These are phyloP conservation scores for Dipteronia sinensis DNA, from an alignment of 345 rosid genomes.

Conservation along the genomic window DNA sequence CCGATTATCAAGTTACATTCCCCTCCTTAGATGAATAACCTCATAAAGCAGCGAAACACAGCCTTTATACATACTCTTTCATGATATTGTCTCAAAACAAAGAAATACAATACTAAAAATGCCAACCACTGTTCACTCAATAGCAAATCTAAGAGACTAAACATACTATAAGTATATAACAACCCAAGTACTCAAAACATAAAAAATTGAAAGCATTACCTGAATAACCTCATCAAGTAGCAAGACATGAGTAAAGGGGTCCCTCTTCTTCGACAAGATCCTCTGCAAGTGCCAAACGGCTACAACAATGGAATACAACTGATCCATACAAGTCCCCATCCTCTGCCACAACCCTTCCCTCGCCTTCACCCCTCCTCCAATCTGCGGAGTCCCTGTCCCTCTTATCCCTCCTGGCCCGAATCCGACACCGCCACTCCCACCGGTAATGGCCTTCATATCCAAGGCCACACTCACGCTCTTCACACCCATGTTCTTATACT, in stretches of 20 bases:
- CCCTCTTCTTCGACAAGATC: conserved; percentile 93
- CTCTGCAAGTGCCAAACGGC: conserved; percentile 99
- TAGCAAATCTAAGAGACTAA: neutral
- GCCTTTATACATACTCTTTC: too few relatives aligned
- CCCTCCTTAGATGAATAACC: too few relatives aligned
- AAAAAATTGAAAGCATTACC: conserved; percentile 36
- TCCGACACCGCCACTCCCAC: conserved; percentile 52
- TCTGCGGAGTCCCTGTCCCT: conserved; percentile 89
- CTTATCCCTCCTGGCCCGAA: conserved; percentile 94
- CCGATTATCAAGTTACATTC: too few relatives aligned
- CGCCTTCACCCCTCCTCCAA: conserved; percentile 86
- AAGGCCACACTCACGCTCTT: conserved; percentile 74
- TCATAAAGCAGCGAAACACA: neutral
- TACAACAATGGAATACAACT: conserved; percentile 71
- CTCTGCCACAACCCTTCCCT: conserved; percentile 96
- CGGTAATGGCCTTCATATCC: conserved; percentile 89
- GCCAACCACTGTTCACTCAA: neutral
- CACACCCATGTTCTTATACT: conserved; percentile 76
- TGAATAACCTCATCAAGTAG: conserved; percentile 92
- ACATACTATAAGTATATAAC: neutral
- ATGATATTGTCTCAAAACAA: too few relatives aligned
- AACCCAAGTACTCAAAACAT: neutral
- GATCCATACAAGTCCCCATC: conserved; percentile 85
- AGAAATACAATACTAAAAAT: neutral
- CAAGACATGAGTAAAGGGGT: conserved; percentile 92